Percentiles rank a stretch among this genome's conserved stretches.
phyloP scores from a whole-genome alignment of 179 eudicot genomes.

The Gypsophila paniculata region DNA sequence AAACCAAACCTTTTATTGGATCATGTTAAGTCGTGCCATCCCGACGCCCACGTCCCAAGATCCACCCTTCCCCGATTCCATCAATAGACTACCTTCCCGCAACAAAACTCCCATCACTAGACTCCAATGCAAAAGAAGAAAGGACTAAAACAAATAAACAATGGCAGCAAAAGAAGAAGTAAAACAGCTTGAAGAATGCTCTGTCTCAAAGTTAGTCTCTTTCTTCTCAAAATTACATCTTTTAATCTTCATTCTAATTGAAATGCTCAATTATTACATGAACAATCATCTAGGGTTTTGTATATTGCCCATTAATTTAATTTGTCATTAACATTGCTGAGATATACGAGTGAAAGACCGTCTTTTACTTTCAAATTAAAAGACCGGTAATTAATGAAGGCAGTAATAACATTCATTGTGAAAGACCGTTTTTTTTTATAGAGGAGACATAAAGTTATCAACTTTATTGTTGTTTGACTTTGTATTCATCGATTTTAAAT shows the following conservation, averaged over 20 bases:
- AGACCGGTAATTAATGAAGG: too few relatives aligned
- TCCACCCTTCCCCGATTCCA: too few relatives aligned
- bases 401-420: too few relatives aligned
- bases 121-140: background rate
- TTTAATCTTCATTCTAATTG: too few relatives aligned
- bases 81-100: too few relatives aligned
- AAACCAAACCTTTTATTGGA: too few relatives aligned
- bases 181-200: conserved; percentile 76
- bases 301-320: background rate
- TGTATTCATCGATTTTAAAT: background rate
- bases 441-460: background rate
- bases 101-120: too few relatives aligned
- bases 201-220: conserved; percentile 67
- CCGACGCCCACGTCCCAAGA: too few relatives aligned
- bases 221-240: background rate
- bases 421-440: too few relatives aligned
- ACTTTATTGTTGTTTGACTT: background rate
- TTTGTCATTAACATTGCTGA: background rate
- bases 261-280: background rate
- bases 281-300: background rate
- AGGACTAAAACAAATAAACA: conserved; percentile 3
- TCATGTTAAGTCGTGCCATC: too few relatives aligned
- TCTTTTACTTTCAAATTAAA: too few relatives aligned
- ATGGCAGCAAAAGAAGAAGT: conserved; percentile 51
- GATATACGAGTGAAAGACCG: too few relatives aligned